Conservation (phyloP, 1,284 basidiomycete species). For the Ganoderma multipileum region DNA sequence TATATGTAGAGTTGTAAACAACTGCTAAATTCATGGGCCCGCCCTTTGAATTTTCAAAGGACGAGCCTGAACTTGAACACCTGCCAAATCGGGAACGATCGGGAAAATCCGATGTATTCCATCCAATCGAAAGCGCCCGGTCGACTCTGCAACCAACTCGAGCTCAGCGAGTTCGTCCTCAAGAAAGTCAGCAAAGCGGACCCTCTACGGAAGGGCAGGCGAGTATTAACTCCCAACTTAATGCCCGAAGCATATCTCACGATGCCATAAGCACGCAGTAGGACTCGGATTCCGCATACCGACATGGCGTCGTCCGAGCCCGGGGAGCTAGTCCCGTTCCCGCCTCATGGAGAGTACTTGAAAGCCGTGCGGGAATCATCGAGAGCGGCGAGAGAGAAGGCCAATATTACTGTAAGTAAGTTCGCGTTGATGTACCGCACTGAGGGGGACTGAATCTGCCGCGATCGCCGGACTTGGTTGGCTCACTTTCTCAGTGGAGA, state of each 20-base stretch:
- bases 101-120: background rate
- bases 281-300: background rate
- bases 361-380: conserved; percentile 60
- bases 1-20: background rate
- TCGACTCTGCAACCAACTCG: too few relatives aligned
- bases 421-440: background rate
- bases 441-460: background rate
- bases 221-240: background rate
- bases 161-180: background rate
- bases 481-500: background rate
- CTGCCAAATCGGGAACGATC: background rate
- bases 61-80: background rate
- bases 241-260: background rate
- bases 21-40: too few relatives aligned
- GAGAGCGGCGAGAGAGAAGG: conserved; percentile 48
- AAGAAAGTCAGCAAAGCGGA: background rate
- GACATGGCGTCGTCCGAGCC: conserved; percentile 13
- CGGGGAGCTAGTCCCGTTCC: conserved; percentile 36
- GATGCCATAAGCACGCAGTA: background rate
- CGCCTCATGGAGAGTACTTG: conserved; percentile 54
- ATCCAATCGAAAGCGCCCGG: too few relatives aligned
- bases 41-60: too few relatives aligned
- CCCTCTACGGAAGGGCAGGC: background rate
- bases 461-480: background rate
- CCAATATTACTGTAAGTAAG: conserved; percentile 43